These are phyloP conservation scores for Aspergillus clavatus DNA, from an alignment of 2,329 filamentous ascomycete species.

Conservation along the genomic window DNA sequence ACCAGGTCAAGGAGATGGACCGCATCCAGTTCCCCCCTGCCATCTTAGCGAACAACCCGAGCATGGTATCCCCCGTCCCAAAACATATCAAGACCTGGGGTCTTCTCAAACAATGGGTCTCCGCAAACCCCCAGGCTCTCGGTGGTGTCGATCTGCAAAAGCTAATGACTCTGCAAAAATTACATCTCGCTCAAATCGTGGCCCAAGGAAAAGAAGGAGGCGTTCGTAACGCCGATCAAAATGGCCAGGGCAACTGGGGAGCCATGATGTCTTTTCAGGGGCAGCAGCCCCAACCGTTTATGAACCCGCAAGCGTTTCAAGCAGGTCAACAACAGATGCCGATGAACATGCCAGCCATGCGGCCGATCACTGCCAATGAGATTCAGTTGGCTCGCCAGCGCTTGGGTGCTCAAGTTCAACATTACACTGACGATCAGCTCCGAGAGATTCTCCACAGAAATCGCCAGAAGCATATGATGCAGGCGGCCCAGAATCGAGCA, in stretches of 20 bases:
- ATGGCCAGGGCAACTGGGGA: slow-evolving; percentile 20
- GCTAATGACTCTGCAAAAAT: slow-evolving; percentile 37
- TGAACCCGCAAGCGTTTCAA: slow-evolving; percentile 26
- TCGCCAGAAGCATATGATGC: slow-evolving; percentile 34
- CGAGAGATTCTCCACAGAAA: slow-evolving; percentile 32
- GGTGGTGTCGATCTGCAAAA: slow-evolving; percentile 39
- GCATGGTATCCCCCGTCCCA: slow-evolving; percentile 39
- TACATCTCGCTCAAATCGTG: slow-evolving; percentile 43
- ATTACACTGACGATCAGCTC: slow-evolving; percentile 42
- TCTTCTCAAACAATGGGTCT: slow-evolving; percentile 52
- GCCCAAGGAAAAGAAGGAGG: slow-evolving; percentile 23
- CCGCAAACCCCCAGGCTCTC: slow-evolving; percentile 42
- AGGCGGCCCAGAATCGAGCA: slow-evolving; percentile 29
- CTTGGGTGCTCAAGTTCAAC: slow-evolving; percentile 30
- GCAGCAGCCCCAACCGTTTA: slow-evolving; percentile 25
- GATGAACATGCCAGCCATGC: slow-evolving; percentile 27
- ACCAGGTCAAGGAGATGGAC: slow-evolving; percentile 44
- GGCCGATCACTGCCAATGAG: slow-evolving; percentile 33
- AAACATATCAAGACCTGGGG: slow-evolving; percentile 52
- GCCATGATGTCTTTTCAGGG: slow-evolving; percentile 22
- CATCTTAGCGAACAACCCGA: slow-evolving; percentile 31
- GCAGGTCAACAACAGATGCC: slow-evolving; percentile 25
- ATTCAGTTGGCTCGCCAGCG: slow-evolving; percentile 35
- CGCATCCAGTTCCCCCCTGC: slow-evolving; percentile 33
- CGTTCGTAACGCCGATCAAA: slow-evolving; percentile 21